phyloP scores from a whole-genome alignment of 2,329 filamentous ascomycete genomes.

The Annulohypoxylon truncatum region DNA sequence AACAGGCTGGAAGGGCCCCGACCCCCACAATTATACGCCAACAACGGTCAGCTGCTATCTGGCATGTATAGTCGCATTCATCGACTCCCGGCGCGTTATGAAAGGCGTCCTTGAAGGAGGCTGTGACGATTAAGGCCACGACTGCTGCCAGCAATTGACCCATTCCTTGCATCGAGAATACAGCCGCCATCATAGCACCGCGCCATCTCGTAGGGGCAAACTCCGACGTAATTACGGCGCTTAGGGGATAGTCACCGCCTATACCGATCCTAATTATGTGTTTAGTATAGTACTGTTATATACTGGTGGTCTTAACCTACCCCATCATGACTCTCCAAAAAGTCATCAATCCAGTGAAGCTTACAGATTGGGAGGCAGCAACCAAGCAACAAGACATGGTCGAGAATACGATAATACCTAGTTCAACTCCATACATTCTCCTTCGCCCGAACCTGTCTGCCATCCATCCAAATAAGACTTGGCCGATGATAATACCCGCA shows the following conservation, averaged over 20 bases:
- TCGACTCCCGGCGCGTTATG: slow-evolving; percentile 54
- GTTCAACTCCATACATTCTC: slow-evolving; percentile 84
- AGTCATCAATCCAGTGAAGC: slow-evolving; percentile 70
- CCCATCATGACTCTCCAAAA: slow-evolving; percentile 83
- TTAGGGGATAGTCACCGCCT: slow-evolving; percentile 85
- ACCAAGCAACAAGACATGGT: slow-evolving; percentile 73
- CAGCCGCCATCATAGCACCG: slow-evolving; percentile 84
- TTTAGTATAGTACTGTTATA: slow-evolving; percentile 26
- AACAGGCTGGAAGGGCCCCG: slow-evolving; percentile 79
- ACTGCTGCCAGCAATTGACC: slow-evolving; percentile 33
- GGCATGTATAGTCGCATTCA: slow-evolving; percentile 71
- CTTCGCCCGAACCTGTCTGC: slow-evolving; percentile 82
- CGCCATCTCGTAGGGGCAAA: slow-evolving; percentile 86
- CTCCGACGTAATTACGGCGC: slow-evolving; percentile 84
- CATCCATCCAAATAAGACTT: slow-evolving; percentile 80
- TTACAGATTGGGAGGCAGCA: slow-evolving; percentile 69
- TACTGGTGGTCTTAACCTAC: slow-evolving; percentile 37
- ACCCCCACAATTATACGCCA: slow-evolving; percentile 87
- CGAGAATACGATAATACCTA: slow-evolving; percentile 77
- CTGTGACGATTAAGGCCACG: slow-evolving; percentile 70
- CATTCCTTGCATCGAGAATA: slow-evolving; percentile 82
- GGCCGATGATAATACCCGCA: slow-evolving; percentile 81
- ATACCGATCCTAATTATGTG: slow-evolving; percentile 71
- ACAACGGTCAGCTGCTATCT: slow-evolving; percentile 78
- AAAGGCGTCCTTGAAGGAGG: slow-evolving; percentile 69